These are phyloP conservation scores for Yarrowia sp. DNA, from an alignment of 805 yeast genomes.

Conservation along the genomic window DNA sequence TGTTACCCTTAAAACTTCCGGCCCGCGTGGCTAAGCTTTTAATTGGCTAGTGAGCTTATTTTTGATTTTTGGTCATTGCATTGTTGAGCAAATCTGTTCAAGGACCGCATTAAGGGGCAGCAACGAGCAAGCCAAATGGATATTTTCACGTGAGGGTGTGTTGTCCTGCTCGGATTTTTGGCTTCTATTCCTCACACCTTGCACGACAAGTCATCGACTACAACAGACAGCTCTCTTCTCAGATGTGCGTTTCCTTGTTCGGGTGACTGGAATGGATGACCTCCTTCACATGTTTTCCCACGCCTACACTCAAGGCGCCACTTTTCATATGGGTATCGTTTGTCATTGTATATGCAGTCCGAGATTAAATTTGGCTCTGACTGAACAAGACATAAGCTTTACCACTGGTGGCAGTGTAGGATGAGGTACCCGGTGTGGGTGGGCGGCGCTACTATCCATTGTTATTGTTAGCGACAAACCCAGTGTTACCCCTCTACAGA, in stretches of 20 bases:
- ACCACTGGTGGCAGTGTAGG: constrained; percentile 14
- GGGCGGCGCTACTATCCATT: constrained; percentile 12
- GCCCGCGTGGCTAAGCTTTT: neutral
- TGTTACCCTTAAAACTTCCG: neutral
- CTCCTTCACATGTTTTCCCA: neutral
- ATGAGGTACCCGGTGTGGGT: neutral
- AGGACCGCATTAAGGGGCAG: too few relatives aligned
- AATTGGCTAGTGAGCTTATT: constrained; percentile 2
- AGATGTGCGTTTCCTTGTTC: too few relatives aligned
- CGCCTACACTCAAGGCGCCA: neutral
- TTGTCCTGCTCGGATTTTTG: too few relatives aligned
- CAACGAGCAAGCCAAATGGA: too few relatives aligned
- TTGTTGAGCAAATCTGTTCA: neutral
- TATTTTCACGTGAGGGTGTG: too few relatives aligned
- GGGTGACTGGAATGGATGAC: too few relatives aligned
- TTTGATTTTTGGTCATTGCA: neutral
- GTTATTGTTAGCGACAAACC: neutral
- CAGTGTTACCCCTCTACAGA: neutral
- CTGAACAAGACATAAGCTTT: neutral
- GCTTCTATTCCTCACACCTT: too few relatives aligned
- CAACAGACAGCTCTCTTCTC: too few relatives aligned
- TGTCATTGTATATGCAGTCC: neutral
- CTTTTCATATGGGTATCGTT: constrained; percentile 3
- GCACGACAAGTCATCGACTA: too few relatives aligned
- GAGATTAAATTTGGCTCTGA: neutral